Percentiles rank a stretch among this genome's conserved stretches.
Conservation (phyloP, 2,329 filamentous ascomycete species). For the Monilinia laxa region DNA sequence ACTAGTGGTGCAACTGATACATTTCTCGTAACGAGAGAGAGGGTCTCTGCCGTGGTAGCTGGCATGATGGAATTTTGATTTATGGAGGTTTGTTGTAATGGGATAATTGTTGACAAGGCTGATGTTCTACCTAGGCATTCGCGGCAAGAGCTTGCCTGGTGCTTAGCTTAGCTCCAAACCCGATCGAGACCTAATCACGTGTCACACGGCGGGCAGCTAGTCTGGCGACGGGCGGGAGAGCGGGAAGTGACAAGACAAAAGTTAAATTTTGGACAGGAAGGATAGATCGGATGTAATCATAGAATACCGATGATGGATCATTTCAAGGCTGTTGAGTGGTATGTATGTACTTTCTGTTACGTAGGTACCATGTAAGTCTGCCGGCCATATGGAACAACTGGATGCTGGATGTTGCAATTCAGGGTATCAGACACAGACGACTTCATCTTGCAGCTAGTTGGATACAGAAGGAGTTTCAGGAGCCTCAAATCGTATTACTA, state of each 20-base stretch:
- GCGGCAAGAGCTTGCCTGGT: conserved; percentile 24
- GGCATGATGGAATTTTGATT: conserved; percentile 65
- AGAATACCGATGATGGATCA: too few relatives aligned
- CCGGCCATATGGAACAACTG: neutral
- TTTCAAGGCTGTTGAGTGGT: too few relatives aligned
- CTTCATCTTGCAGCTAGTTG: neutral
- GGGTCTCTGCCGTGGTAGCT: conserved; percentile 92
- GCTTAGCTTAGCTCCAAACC: conserved; percentile 21
- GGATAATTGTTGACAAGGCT: conserved; percentile 25
- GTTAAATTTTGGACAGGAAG: neutral
- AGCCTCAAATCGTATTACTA: neutral
- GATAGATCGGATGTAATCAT: neutral
- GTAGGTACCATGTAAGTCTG: neutral
- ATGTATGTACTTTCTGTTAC: neutral
- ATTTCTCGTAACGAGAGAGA: conserved; percentile 89
- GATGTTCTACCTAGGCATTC: conserved; percentile 22
- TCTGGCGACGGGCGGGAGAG: neutral
- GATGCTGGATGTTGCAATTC: neutral
- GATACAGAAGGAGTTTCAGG: conserved; percentile 15
- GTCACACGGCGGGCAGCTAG: neutral
- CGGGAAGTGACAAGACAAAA: conserved; percentile 7
- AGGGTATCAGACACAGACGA: neutral
- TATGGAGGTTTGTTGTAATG: conserved; percentile 24
- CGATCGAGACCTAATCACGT: conserved; percentile 18
- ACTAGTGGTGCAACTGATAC: conserved; percentile 97